Base-by-base conservation (phyloP, 192 early-diverging fungal species). In the Coemansia sp. region DNA sequence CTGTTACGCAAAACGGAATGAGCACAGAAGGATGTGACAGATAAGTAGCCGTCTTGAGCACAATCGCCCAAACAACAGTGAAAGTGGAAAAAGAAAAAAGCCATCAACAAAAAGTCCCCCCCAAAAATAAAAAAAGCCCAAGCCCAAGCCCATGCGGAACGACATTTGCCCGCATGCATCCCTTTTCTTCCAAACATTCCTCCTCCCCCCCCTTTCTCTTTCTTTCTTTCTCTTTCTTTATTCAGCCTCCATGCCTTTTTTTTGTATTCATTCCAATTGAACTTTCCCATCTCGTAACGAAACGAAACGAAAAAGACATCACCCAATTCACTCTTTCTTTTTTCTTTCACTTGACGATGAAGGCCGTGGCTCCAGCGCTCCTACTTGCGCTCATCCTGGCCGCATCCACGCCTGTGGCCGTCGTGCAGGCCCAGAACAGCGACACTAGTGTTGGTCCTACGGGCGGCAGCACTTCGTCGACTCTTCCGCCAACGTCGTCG, bases 181-280 rank as follows among this genome's bases (percentile, higher is more conserved):
- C 49, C 49, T 62, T 46, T 46, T 53, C 32, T 53, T 65, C 31
- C 51, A 36, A 41, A 19, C 37, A 38, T 36, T 40, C 19, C 24
- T 11, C 5, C 17, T 39, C 6, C 19, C 9, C 37, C 24, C 29
- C 17, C 24, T 7, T 11, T 31, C 12, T 49, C 19, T 64, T 15
- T 56, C n/a, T 60, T 19, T 29, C n/a, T 54, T 17, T 45, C 22
- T 41, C 39, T 57, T 53, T n/a, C 25, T 65, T 25, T 53, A 39
- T 56, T 56, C 14, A 20, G 32, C 56, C 37, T 67, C 40, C 43
- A 39, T 27, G n/a, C 32, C 11, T 47, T 42, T 49, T 24, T 62
- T 36, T 35, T 31, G 4, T 27, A 20, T 37, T 32, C 20, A 6
- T 46, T 47, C 22, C 41, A 47, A n/a, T n/a, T n/a, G n/a, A n/a